Evolutionary conservation across 805 yeast genomes (phyloP).

Genomic region (Ogataea kodamae): DNA sequence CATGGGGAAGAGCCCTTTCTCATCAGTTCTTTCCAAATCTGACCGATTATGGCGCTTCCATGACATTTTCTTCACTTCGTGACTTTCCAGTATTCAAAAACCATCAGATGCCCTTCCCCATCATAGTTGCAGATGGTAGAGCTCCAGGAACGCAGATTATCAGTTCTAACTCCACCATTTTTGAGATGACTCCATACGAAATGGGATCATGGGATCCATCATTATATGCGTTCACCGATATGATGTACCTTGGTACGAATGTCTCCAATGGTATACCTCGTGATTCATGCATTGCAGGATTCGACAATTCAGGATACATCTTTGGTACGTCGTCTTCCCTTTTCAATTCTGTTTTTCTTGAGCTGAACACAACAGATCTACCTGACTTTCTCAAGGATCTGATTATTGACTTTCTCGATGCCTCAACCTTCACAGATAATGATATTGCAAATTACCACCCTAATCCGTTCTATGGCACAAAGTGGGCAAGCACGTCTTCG

Average conservation of each 20-base stretch:
- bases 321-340: constrained; percentile 81
- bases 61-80: constrained; percentile 55
- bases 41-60: constrained; percentile 60
- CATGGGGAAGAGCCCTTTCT: constrained; percentile 76
- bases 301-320: constrained; percentile 77
- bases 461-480: constrained; percentile 59
- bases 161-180: constrained; percentile 63
- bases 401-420: constrained; percentile 42
- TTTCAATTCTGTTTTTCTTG: constrained; percentile 64
- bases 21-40: constrained; percentile 65
- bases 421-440: constrained; percentile 43
- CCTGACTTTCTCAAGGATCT: constrained; percentile 45
- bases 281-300: constrained; percentile 57
- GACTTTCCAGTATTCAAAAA: constrained; percentile 57
- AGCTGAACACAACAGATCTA: constrained; percentile 51
- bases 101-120: constrained; percentile 71
- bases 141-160: constrained; percentile 57
- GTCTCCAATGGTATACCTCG: constrained; percentile 57
- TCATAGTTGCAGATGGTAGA: constrained; percentile 62
- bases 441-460: constrained; percentile 73
- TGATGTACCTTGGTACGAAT: constrained; percentile 67
- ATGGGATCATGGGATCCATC: constrained; percentile 89
- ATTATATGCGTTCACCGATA: constrained; percentile 58
- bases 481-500: constrained; percentile 35
- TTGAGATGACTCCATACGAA: constrained; percentile 63